phyloP scores from a whole-genome alignment of 257 asterid species.

The Salvia miltiorrhiza region DNA sequence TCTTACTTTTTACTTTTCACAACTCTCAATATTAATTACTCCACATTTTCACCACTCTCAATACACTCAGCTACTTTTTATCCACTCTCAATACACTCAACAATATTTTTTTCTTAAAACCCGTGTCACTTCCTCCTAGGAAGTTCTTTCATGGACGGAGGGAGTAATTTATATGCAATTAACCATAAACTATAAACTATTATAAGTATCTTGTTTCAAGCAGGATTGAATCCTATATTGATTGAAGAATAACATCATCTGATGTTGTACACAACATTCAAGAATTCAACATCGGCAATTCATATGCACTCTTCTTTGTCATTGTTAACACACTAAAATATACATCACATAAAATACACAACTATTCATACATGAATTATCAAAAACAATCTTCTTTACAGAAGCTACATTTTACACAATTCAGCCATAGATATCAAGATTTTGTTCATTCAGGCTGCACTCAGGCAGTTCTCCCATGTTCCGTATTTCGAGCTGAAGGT shows the following conservation, averaged over 20 bases:
- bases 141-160: too few species aligned
- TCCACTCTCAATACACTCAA: too few species aligned
- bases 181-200: too few species aligned
- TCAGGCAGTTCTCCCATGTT: slow-evolving; percentile 71
- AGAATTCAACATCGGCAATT: background rate
- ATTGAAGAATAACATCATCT: background rate
- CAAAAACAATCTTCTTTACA: background rate
- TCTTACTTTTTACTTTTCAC: too few species aligned
- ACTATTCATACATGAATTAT: background rate
- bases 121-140: too few species aligned
- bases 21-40: too few species aligned
- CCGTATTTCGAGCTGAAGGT: slow-evolving; percentile 84
- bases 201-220: background rate
- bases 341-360: background rate
- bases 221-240: background rate
- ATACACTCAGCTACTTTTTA: too few species aligned
- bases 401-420: background rate
- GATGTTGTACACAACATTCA: background rate
- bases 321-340: too few species aligned
- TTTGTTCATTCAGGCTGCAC: slow-evolving; percentile 36
- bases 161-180: too few species aligned
- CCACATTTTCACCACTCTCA: too few species aligned
- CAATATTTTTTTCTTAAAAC: too few species aligned
- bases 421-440: background rate
- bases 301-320: background rate